phyloP scores from a whole-genome alignment of 805 yeast genomes.

The Barnettozyma sp. region DNA sequence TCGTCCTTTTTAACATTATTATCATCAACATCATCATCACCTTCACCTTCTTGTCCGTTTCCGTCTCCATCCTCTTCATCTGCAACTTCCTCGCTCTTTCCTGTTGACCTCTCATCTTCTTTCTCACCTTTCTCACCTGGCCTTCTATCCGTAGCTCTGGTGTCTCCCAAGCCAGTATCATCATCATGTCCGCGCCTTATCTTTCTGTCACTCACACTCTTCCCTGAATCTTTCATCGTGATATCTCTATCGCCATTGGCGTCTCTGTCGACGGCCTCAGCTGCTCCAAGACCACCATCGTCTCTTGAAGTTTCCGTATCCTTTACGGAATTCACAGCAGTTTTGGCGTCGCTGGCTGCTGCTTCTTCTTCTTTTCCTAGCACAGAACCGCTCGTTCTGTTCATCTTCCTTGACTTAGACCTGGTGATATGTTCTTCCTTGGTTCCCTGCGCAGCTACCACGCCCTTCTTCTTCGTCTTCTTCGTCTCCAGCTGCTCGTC shows the following conservation, averaged over 20 bases:
- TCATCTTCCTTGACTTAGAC: background rate
- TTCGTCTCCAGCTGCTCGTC: background rate
- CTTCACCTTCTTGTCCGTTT: constrained; percentile 9
- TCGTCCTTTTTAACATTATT: constrained; percentile 4
- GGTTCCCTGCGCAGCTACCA: constrained; percentile 1
- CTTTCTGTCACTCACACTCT: no score
- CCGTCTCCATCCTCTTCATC: constrained; percentile 13
- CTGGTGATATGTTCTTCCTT: background rate
- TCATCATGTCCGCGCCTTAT: background rate
- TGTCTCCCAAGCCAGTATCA: constrained; percentile 6
- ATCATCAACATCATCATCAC: constrained; percentile 5
- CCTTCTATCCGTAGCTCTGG: constrained; percentile 1
- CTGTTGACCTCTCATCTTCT: constrained; percentile 13
- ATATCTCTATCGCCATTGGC: constrained; percentile 11
- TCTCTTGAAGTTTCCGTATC: no score
- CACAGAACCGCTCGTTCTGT: background rate
- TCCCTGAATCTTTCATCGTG: constrained; percentile 1
- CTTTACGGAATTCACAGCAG: no score
- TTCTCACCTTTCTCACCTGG: constrained; percentile 11
- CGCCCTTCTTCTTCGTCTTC: background rate
- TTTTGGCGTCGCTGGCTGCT: constrained; percentile 1
- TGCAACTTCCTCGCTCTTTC: constrained; percentile 14
- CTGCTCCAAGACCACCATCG: constrained; percentile 29
- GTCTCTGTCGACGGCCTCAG: constrained; percentile 9
- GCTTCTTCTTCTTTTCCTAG: constrained; percentile 4